Evolutionary conservation across 352 stramenopile species (phyloP).

Genomic region (Phytophthora quininea): DNA sequence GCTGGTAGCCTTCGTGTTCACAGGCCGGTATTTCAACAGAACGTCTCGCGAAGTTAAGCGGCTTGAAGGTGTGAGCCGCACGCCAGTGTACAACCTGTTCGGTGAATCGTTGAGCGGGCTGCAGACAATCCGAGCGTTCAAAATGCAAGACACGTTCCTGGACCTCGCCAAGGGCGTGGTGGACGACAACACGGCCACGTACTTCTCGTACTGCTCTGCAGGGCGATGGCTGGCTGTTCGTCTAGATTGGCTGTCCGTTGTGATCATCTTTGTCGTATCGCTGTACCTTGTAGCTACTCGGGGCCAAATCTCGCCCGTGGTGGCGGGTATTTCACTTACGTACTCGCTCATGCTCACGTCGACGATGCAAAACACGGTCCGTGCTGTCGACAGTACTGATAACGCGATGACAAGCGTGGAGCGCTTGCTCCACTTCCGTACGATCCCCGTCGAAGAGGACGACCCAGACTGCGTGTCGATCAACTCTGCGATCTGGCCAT

Average conservation of each 20-base stretch:
- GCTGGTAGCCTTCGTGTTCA: slow-evolving; percentile 54
- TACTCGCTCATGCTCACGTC: slow-evolving; percentile 53
- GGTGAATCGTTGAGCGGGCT: slow-evolving; percentile 91
- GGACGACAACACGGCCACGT: slow-evolving; percentile 49
- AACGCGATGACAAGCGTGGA: slow-evolving; percentile 52
- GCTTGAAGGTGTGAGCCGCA: slow-evolving; percentile 88
- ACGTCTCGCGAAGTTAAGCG: slow-evolving; percentile 89
- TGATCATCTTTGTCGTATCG: slow-evolving; percentile 87
- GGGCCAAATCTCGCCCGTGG: slow-evolving; percentile 32
- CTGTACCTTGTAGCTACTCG: slow-evolving; percentile 64
- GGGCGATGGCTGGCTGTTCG: slow-evolving; percentile 94
- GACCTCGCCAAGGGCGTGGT: slow-evolving; percentile 47
- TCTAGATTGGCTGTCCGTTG: slow-evolving; percentile 77
- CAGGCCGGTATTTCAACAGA: slow-evolving; percentile 87
- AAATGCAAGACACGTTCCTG: slow-evolving; percentile 38
- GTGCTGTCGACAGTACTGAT: slow-evolving; percentile 29
- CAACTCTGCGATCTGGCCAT: slow-evolving; percentile 29
- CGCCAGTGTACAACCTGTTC: slow-evolving; percentile 92
- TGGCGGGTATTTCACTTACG: slow-evolving; percentile 42
- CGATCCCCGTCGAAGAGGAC: slow-evolving; percentile 27
- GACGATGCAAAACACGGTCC: slow-evolving; percentile 42
- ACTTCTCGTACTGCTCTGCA: slow-evolving; percentile 56
- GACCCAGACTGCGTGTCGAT: slow-evolving; percentile 14
- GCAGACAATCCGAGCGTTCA: slow-evolving; percentile 86
- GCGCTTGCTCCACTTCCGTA: slow-evolving; percentile 41